These are phyloP conservation scores for Evernia prunastri DNA, from an alignment of 495 filamentous ascomycete genomes.

Conservation along the genomic window DNA sequence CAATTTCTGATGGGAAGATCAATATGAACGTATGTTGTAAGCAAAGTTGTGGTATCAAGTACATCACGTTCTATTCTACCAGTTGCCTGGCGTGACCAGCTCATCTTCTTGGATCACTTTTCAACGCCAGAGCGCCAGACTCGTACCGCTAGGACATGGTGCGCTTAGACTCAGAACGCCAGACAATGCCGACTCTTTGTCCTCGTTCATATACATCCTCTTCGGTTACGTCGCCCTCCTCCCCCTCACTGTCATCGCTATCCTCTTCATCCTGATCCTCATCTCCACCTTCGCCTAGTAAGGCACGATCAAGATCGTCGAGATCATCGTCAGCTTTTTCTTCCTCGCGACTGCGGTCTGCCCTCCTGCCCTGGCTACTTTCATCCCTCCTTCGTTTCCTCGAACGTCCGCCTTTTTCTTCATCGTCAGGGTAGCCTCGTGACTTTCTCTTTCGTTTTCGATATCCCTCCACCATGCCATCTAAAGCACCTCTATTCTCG, in stretches of 20 bases:
- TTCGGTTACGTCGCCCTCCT: slow-evolving; percentile 40
- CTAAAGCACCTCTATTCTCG: slow-evolving; percentile 16
- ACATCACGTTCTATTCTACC: neutral
- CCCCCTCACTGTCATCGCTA: slow-evolving; percentile 33
- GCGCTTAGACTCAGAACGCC: too few relatives aligned
- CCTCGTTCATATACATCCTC: slow-evolving; percentile 27
- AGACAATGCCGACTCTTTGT: slow-evolving; percentile 1
- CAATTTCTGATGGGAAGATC: too few relatives aligned
- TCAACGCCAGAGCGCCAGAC: slow-evolving; percentile 13
- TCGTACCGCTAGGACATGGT: slow-evolving; percentile 2
- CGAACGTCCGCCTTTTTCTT: slow-evolving; percentile 27
- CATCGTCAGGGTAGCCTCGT: slow-evolving; percentile 24
- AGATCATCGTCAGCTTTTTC: slow-evolving; percentile 46
- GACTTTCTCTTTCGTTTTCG: slow-evolving; percentile 29
- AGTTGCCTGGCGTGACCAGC: neutral
- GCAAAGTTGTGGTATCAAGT: too few relatives aligned
- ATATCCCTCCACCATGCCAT: slow-evolving; percentile 30
- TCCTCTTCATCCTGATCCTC: slow-evolving; percentile 40
- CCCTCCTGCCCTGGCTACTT: slow-evolving; percentile 17
- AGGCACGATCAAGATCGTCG: slow-evolving; percentile 48
- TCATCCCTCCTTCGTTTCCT: slow-evolving; percentile 8
- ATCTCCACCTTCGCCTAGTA: slow-evolving; percentile 44
- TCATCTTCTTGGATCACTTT: neutral
- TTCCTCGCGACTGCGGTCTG: slow-evolving; percentile 28
- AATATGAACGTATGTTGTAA: neutral